Conservation (phyloP, 352 stramenopile species). For the Thalassiosira livingstoniorum region DNA sequence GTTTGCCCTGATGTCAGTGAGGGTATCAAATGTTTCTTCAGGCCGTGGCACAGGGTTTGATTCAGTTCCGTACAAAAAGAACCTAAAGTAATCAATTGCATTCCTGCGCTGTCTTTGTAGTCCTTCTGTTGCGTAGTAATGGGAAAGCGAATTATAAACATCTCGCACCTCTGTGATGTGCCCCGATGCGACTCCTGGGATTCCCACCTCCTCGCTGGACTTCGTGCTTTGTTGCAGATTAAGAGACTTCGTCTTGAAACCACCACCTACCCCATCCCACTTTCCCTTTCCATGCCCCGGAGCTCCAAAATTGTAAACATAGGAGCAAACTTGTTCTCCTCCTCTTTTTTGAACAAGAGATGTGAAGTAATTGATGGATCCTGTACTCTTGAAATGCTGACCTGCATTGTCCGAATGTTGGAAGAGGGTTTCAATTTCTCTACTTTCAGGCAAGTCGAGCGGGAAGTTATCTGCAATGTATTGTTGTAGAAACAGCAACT, state of each 20-base stretch:
- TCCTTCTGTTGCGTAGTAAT: neutral
- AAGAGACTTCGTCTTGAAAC: neutral
- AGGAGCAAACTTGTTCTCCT: neutral
- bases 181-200: neutral
- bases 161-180: neutral
- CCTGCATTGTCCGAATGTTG: conserved; percentile 39
- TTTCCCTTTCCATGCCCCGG: conserved; percentile 5
- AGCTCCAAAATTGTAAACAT: conserved; percentile 20
- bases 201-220: neutral
- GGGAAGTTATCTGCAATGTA: conserved; percentile 36
- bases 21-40: neutral
- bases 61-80: conserved; percentile 10
- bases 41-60: conserved; percentile 6
- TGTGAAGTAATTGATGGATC: conserved; percentile 24
- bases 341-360: conserved; percentile 5
- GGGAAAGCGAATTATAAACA: neutral
- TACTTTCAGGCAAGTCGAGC: conserved; percentile 9
- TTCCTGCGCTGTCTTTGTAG: neutral
- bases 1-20: neutral
- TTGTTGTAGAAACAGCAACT: conserved; percentile 13
- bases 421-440: conserved; percentile 18
- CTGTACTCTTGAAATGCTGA: conserved; percentile 35
- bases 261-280: conserved; percentile 8
- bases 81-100: neutral
- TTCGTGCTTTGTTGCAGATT: neutral